Percentiles rank a stretch among this genome's conserved stretches.
phyloP scores from a whole-genome alignment of 2,329 filamentous ascomycete genomes.

The Exophiala sp. region DNA sequence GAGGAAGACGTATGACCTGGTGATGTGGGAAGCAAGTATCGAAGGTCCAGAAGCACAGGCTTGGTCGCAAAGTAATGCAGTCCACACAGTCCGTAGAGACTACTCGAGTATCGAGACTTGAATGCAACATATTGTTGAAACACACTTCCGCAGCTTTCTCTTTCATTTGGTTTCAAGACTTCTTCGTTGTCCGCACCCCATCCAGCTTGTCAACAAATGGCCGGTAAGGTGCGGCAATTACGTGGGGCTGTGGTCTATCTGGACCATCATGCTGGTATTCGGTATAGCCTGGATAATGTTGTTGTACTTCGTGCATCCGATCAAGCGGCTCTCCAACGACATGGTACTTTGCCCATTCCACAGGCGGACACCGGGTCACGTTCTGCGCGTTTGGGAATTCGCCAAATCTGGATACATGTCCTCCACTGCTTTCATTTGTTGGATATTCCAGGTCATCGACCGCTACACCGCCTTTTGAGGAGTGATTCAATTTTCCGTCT shows the following conservation, averaged over 20 bases:
- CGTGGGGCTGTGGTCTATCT: constrained; percentile 45
- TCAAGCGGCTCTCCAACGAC: constrained; percentile 82
- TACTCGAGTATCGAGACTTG: no score
- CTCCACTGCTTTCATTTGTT: constrained; percentile 32
- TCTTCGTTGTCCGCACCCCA: background rate
- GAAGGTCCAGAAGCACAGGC: background rate
- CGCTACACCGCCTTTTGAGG: constrained; percentile 30
- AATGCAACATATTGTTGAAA: background rate
- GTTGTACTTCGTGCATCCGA: constrained; percentile 77
- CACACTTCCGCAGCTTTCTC: background rate
- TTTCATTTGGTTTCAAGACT: background rate
- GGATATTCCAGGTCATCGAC: constrained; percentile 33
- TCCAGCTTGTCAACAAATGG: constrained; percentile 55
- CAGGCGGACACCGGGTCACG: constrained; percentile 77
- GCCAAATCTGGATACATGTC: constrained; percentile 50
- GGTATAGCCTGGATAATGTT: constrained; percentile 54
- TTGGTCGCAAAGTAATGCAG: background rate
- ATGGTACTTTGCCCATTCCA: constrained; percentile 94
- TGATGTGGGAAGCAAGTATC: no score
- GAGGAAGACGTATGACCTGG: background rate
- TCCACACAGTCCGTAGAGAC: background rate
- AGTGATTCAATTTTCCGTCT: constrained; percentile 54
- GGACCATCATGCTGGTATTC: constrained; percentile 28
- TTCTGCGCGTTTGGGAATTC: constrained; percentile 73
- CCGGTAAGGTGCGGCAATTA: constrained; percentile 58